These are phyloP conservation scores for Metschnikowia lunata DNA, from an alignment of 805 yeast genomes.

Conservation along the genomic window DNA sequence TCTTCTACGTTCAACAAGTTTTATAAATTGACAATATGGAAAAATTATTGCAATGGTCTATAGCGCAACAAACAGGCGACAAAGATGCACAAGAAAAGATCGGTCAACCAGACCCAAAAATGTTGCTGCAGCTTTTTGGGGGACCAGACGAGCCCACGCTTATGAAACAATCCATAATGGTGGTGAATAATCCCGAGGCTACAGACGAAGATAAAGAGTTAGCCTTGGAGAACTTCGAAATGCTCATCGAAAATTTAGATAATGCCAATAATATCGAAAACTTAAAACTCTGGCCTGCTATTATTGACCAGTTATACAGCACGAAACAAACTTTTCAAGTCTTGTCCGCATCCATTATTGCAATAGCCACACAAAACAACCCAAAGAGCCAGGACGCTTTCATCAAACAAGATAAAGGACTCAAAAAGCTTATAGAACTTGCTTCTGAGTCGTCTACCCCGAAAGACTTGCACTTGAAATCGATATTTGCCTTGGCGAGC, in stretches of 20 bases:
- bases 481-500: constrained; percentile 73
- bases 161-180: constrained; percentile 73
- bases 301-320: constrained; percentile 49
- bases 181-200: constrained; percentile 55
- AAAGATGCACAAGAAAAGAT: constrained; percentile 58
- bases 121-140: constrained; percentile 69
- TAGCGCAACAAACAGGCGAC: constrained; percentile 71
- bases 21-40: constrained; percentile 54
- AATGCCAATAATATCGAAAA: constrained; percentile 91
- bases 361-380: constrained; percentile 92
- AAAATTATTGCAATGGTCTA: constrained; percentile 87
- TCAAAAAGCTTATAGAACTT: constrained; percentile 42
- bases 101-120: constrained; percentile 75
- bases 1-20: not conserved
- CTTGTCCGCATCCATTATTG: constrained; percentile 69
- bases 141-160: constrained; percentile 84
- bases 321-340: constrained; percentile 43
- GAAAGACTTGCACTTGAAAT: constrained; percentile 48
- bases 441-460: constrained; percentile 25
- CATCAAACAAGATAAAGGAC: constrained; percentile 45
- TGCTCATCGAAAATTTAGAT: constrained; percentile 88
- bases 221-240: constrained; percentile 88
- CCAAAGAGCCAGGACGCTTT: constrained; percentile 68
- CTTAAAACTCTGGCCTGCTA: constrained; percentile 72
- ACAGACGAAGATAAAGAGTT: constrained; percentile 59